Conservation (phyloP, 2,329 filamentous ascomycete genomes). For the Didymella segeticola region DNA sequence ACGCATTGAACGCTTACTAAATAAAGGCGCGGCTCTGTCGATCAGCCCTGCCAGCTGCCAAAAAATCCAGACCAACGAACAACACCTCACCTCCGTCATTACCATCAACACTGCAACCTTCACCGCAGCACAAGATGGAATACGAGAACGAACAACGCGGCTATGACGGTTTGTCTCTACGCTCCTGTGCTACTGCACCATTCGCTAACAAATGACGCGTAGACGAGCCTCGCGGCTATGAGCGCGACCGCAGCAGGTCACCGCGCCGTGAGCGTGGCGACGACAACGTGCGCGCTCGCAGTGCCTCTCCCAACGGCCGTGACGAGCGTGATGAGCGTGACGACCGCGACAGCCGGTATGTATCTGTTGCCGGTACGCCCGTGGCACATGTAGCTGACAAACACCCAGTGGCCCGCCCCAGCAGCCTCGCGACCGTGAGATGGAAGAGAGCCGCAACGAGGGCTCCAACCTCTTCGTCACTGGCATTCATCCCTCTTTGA, state of each 20-base stretch:
- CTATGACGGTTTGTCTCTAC: slow-evolving; percentile 66
- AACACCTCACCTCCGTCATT: slow-evolving; percentile 28
- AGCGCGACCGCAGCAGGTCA: slow-evolving; percentile 71
- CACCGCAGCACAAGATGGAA: slow-evolving; percentile 61
- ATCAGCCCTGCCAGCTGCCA: slow-evolving; percentile 38
- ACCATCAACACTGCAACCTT: slow-evolving; percentile 29
- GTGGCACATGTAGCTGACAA: slow-evolving; percentile 23
- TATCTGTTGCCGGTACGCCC: background rate
- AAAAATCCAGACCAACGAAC: slow-evolving; percentile 41
- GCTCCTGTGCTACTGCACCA: slow-evolving; percentile 11
- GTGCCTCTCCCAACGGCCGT: slow-evolving; percentile 69
- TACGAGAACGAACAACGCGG: slow-evolving; percentile 71
- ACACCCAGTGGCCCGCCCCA: slow-evolving; percentile 55
- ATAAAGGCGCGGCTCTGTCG: slow-evolving; percentile 39
- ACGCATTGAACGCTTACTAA: slow-evolving; percentile 38
- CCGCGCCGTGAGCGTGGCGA: slow-evolving; percentile 58
- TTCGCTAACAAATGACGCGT: slow-evolving; percentile 33
- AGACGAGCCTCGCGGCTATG: slow-evolving; percentile 67
- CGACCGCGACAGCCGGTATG: slow-evolving; percentile 57
- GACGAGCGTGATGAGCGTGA: slow-evolving; percentile 65
- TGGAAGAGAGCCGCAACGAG: slow-evolving; percentile 83
- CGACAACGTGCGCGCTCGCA: slow-evolving; percentile 67
- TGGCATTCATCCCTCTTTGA: slow-evolving; percentile 91
- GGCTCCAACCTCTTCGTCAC: slow-evolving; percentile 99
- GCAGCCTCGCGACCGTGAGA: slow-evolving; percentile 65